These are phyloP conservation scores for Mycena capillaripes DNA, from an alignment of 768 basidiomycete genomes.

Conservation along the genomic window DNA sequence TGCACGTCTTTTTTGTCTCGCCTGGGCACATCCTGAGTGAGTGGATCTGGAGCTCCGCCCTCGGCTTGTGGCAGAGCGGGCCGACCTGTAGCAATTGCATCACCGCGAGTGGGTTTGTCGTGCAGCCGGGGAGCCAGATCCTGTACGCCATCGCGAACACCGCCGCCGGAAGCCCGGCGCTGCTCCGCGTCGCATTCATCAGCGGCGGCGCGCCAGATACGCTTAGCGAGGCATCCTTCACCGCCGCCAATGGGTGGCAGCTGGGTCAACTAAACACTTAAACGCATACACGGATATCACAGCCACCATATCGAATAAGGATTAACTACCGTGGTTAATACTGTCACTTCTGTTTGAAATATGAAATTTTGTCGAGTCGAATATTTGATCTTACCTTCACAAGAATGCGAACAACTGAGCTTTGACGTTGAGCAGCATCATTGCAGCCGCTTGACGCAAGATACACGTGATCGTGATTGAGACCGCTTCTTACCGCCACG, in stretches of 20 bases:
- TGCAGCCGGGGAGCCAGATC: neutral
- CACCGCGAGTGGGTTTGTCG: neutral
- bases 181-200: conserved; percentile 1
- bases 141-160: neutral
- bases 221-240: neutral
- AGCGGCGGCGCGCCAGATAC: neutral
- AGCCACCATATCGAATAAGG: too few species aligned
- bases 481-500: too few species aligned
- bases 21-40: neutral
- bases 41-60: neutral
- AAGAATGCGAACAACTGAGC: too few species aligned
- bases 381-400: too few species aligned
- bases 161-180: neutral
- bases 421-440: too few species aligned
- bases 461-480: too few species aligned
- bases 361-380: too few species aligned
- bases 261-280: neutral
- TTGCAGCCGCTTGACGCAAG: too few species aligned
- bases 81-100: neutral
- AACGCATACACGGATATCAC: too few species aligned
- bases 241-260: neutral
- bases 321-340: too few species aligned
- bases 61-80: neutral
- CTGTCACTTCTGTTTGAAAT: too few species aligned
- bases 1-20: neutral